Conservation (phyloP, 192 early-diverging fungal species). For the Umbelopsis vinacea region DNA sequence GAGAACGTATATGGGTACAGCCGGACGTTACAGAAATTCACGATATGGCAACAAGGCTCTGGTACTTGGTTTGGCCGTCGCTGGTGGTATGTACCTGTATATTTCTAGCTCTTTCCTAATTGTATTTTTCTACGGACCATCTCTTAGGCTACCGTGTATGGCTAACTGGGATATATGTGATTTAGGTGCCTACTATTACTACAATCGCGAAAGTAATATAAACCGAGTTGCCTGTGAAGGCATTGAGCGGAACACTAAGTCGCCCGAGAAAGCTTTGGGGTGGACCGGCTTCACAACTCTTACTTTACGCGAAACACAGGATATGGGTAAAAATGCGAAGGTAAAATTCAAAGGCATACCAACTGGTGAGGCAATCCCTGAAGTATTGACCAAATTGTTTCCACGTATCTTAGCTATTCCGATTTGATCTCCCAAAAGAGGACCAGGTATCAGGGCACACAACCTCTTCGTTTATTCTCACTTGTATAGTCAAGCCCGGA, state of each 20-base stretch:
- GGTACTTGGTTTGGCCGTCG: too few species aligned
- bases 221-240: background rate
- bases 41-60: too few species aligned
- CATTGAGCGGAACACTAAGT: too few species aligned
- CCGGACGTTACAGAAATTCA: too few species aligned
- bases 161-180: too few species aligned
- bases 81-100: too few species aligned
- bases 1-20: too few species aligned
- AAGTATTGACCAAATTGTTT: background rate
- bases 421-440: background rate
- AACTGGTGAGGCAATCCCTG: background rate
- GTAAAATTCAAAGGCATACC: background rate
- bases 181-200: background rate
- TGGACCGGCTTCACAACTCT: background rate
- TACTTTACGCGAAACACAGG: background rate
- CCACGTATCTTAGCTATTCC: background rate
- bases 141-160: too few species aligned
- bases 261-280: background rate
- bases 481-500: background rate
- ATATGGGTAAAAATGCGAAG: background rate
- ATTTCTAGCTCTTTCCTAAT: too few species aligned
- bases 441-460: constrained; percentile 4
- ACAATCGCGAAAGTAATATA: background rate
- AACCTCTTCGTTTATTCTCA: background rate
- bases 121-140: too few species aligned